Evolutionary conservation across 2,329 filamentous ascomycete genomes (phyloP).

Genomic region (Colletotrichum coccodes): DNA sequence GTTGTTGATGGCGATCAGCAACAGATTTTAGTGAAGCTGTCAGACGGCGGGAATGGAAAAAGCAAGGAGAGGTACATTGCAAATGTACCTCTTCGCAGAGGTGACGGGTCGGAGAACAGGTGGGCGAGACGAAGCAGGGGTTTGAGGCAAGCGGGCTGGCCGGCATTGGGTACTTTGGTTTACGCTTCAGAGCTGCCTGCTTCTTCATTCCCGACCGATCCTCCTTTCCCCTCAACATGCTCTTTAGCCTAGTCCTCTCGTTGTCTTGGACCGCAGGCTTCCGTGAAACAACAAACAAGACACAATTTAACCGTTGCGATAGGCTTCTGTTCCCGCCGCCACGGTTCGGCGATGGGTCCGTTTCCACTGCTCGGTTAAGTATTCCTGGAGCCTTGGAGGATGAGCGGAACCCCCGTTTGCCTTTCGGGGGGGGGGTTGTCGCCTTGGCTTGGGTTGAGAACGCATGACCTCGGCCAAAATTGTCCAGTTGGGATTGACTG

Average conservation of each 20-base stretch:
- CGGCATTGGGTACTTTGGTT: neutral
- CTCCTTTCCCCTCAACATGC: neutral
- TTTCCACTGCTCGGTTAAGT: slow-evolving; percentile 16
- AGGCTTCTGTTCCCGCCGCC: slow-evolving; percentile 6
- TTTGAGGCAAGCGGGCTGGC: neutral
- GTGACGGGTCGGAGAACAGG: neutral
- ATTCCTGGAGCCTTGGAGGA: slow-evolving; percentile 2
- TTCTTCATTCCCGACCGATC: neutral
- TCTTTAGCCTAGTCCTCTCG: neutral
- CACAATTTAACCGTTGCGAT: neutral
- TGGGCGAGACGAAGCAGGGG: neutral
- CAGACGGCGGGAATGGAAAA: neutral
- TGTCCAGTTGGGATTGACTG: neutral
- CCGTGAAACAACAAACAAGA: neutral
- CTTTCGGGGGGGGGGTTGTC: neutral
- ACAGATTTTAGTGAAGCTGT: neutral
- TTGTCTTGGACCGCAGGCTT: neutral
- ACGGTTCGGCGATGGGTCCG: slow-evolving; percentile 18
- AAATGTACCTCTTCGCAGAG: neutral
- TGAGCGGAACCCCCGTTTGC: neutral
- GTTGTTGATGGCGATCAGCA: neutral
- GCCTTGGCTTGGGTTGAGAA: neutral
- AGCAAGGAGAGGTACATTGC: neutral
- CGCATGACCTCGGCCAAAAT: neutral
- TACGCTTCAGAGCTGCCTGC: neutral